Conservation (phyloP, 2,329 filamentous ascomycete species). For the Aspergillus brunneoviolaceus region DNA sequence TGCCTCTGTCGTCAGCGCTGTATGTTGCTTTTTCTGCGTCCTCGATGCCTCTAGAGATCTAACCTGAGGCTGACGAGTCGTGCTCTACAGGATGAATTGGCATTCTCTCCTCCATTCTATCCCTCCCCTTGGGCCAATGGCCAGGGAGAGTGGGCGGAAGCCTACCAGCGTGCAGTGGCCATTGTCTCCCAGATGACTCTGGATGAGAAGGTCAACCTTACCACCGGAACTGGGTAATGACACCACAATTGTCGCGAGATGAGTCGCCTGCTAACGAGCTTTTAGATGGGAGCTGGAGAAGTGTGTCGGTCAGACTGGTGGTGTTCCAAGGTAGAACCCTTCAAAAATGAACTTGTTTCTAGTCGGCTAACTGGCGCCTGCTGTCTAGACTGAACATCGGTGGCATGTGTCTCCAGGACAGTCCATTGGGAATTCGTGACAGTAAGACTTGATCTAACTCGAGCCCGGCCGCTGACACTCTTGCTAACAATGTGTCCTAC, state of each 20-base stretch:
- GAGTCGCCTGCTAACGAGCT: constrained; percentile 3
- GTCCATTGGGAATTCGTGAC: constrained; percentile 75
- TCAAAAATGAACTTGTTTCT: neutral
- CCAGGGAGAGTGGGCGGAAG: constrained; percentile 69
- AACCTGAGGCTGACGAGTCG: constrained; percentile 5
- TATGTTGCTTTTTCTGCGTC: constrained; percentile 14
- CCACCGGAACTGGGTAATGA: constrained; percentile 79
- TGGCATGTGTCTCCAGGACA: constrained; percentile 82
- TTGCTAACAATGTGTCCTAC: constrained; percentile 1
- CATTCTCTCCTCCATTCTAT: constrained; percentile 66
- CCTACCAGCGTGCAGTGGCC: constrained; percentile 70
- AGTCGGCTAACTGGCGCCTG: neutral
- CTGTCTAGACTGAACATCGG: constrained; percentile 55
- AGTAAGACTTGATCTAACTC: constrained; percentile 38
- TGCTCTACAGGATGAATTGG: constrained; percentile 26
- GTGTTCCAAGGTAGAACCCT: constrained; percentile 40
- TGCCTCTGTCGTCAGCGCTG: constrained; percentile 34
- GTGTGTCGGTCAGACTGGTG: constrained; percentile 71
- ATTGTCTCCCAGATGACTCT: constrained; percentile 84
- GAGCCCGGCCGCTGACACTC: neutral
- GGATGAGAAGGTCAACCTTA: constrained; percentile 89
- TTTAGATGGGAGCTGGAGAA: constrained; percentile 64
- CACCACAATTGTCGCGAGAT: neutral
- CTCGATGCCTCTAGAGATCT: neutral
- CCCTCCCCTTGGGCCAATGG: constrained; percentile 86